Evolutionary conservation across 345 rosid genomes (phyloP), one percentile per base, ranked within the genome.

Genomic region (Zanthoxylum bungeanum): DNA sequence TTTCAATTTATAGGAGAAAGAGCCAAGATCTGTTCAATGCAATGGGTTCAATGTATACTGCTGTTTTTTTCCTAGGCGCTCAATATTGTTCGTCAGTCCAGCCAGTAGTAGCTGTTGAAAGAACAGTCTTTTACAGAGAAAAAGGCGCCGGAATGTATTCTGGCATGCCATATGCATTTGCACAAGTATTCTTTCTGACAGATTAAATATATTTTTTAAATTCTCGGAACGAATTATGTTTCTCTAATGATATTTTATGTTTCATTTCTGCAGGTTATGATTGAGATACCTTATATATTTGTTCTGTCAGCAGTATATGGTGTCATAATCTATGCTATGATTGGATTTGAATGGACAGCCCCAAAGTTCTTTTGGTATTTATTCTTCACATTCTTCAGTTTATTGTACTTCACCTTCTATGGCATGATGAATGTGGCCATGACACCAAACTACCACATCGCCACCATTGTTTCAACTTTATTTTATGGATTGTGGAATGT

Each of bases 31-130:
- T 92, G 69, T 74, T 61, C 36, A 90, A 92, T 78, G 86, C 93
- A 64, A 82, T 84, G 85, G 96, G 96, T 58, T 90, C 97, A 4
- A 88, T 92, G 93, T 89, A 86, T 53, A 68, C 87, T 44, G 89
- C 96, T 9, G 90, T 88, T 77, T 70, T 88, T 64, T 92, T 88
- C 83, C 78, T 92, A 9, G 96, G 96, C 1, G 25, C 82, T 57
- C 96, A 90, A 66, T 88, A 87, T 68, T 71, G 81, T 1, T 19
- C 71, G 0, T 67, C 96, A 5, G 92, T 92, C 28, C 96, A 90
- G 70, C 90, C 96, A 0, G 89, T 90, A 16, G 96, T 90, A 56
- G 75, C 88, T 4, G 82, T 92, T 30, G 89, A 85, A 34, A 73
- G 81, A 51, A 77, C 78, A 7, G 87, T 83, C 9, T 85, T 83